Conservation (phyloP, 192 early-diverging fungal genomes). For the Coemansia sp. region DNA sequence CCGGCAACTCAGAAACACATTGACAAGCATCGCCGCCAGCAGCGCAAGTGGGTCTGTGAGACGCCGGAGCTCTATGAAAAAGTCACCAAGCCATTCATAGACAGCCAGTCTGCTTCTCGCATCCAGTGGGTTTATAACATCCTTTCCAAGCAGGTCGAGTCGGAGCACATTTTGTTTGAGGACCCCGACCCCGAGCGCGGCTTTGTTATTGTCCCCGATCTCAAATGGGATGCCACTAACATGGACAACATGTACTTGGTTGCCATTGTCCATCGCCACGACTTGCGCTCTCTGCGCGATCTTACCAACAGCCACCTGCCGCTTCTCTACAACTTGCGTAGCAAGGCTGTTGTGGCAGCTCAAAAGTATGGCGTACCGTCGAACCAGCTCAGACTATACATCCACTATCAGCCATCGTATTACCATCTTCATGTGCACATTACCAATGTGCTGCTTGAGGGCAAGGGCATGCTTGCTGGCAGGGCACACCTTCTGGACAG, state of each 20-base stretch:
- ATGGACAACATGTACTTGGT: conserved; percentile 65
- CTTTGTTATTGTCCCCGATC: conserved; percentile 75
- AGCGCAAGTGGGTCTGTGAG: conserved; percentile 60
- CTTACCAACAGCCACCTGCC: conserved; percentile 58
- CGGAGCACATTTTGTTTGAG: conserved; percentile 63
- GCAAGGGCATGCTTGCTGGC: conserved; percentile 59
- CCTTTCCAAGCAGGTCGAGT: conserved; percentile 61
- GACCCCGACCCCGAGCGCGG: conserved; percentile 60
- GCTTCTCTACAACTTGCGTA: conserved; percentile 62
- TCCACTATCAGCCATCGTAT: conserved; percentile 82
- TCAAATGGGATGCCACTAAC: conserved; percentile 72
- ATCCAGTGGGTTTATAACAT: conserved; percentile 83
- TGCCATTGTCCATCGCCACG: conserved; percentile 58
- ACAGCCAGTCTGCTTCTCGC: conserved; percentile 56
- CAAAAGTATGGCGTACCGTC: conserved; percentile 50
- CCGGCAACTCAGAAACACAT: conserved; percentile 72
- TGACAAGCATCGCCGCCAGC: conserved; percentile 65
- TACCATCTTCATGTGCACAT: conserved; percentile 82
- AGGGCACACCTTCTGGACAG: conserved; percentile 71
- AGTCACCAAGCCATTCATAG: conserved; percentile 61
- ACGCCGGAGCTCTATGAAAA: conserved; percentile 60
- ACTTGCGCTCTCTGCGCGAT: conserved; percentile 64
- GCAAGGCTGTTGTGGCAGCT: conserved; percentile 51
- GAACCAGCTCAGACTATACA: conserved; percentile 65
- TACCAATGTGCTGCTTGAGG: conserved; percentile 61